Evolutionary conservation across 345 rosid species (phyloP), one percentile per base, ranked within the genome.

Genomic region (Rubroshorea leprosula): DNA sequence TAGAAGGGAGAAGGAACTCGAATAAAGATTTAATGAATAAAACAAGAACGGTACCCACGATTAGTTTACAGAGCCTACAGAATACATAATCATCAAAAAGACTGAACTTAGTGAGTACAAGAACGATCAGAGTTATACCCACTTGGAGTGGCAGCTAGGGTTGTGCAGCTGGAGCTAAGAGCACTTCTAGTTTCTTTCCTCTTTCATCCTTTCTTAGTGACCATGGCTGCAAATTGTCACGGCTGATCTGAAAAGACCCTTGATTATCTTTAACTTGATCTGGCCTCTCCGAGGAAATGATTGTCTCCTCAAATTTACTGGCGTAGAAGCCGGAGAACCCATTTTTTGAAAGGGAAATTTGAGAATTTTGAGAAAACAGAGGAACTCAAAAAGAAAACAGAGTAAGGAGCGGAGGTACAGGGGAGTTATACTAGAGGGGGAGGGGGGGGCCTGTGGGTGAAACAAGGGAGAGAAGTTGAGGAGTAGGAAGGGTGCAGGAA

Each of bases 251-350:
- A 47, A 16, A 10, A 47, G 11, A 20, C 16, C 27, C 16, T 11
- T 21, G 27, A 51, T 51, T 21, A 51, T 51, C 26, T 51, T 5
- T 11, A 21, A 18, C 29, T 51, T 51, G 27, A 51, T 51, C 54
- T 51, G 26, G 54, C 54, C 54, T 13, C 54, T 23, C 15, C 24
- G 54, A 5, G 25, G 54, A 21, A 20, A 24, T 1, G 4, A 3
- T 9, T 29, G 35, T 29, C 11, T 44, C 5, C 9, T 44, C 3
- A 15, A 12, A 12, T 44, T 17, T 13, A 38, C 13, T 38, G 57
- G 47, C 6, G 4, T 19, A 18, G 64, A 22, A 7, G 20, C 41
- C 3, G 45, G 2, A 15, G 55, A 63, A 25, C 53, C 67, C 67
- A 63, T 61, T 54, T 38, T 18, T 51, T 43, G 35, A 47, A 14